Evolutionary conservation across 176 grass and related monocot genomes (phyloP).

Genomic region (Bonia amplexicaulis): DNA sequence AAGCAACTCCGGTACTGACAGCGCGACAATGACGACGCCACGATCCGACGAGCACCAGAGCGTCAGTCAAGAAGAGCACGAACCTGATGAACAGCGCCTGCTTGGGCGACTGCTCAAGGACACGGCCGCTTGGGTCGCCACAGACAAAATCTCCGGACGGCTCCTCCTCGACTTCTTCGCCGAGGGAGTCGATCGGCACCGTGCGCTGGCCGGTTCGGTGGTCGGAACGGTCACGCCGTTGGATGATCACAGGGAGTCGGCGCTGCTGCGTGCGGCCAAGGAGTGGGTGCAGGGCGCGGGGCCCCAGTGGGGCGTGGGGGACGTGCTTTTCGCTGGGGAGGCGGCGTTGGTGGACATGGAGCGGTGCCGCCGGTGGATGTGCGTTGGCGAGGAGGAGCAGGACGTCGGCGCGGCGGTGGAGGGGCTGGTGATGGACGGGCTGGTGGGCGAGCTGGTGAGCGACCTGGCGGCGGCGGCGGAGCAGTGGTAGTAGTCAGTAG

Average conservation of each 20-base stretch:
- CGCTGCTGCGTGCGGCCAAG: conserved; percentile 15
- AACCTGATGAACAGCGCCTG: conserved; percentile 11
- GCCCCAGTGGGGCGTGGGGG: conserved; percentile 36
- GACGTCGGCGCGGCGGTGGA: conserved; percentile 14
- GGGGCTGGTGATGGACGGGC: not conserved
- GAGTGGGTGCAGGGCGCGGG: conserved; percentile 45
- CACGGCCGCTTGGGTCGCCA: not conserved
- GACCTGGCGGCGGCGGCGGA: not conserved
- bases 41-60: not conserved
- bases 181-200: conserved; percentile 21
- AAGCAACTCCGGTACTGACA: not conserved
- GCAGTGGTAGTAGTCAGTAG: not conserved
- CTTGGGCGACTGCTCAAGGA: conserved; percentile 23
- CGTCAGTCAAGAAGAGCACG: not conserved
- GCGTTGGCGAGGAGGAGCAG: conserved; percentile 14
- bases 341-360: conserved; percentile 64
- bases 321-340: conserved; percentile 24
- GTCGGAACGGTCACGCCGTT: not conserved
- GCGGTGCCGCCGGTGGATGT: conserved; percentile 27
- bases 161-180: conserved; percentile 74
- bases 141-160: conserved; percentile 17
- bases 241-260: not conserved
- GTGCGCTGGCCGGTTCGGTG: not conserved
- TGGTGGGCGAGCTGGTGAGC: conserved; percentile 25
- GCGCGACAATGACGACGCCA: not conserved